Evolutionary conservation across 129 eudicot genomes (phyloP), one percentile per base, ranked within the genome.

Genomic region (Cynara cardunculus): DNA sequence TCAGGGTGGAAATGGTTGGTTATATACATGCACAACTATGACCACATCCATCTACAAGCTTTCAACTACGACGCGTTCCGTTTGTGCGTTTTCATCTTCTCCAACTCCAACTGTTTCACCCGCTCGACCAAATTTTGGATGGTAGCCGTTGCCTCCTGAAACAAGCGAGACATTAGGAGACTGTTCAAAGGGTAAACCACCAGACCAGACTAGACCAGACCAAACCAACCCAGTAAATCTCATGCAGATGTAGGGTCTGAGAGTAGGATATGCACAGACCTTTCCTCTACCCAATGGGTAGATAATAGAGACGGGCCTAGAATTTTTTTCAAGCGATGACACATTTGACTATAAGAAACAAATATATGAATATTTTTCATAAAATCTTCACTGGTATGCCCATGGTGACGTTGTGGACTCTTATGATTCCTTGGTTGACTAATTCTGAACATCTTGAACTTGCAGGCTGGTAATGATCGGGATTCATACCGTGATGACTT

Each of bases 131-230:
- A 80, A 72, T 82, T 85, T 73, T 87, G 87, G 34, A 91, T 91
- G 21, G 86, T 85, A 21, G 85, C 59, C 26, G 88, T 83, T 28
- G 97, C 97, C 1, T 93, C 94, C 98, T 93, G 79, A 80, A 35
- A 11, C 9, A 61, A 41, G 21, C 5, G 21, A 68, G 13, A 30
- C 24, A 74, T 31, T 30, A 31, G 32, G 16, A 26, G 28, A 35
- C 18, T 27, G 37, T 71, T 0, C 44, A 34, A 56, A 18, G 62
- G 26, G 4, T n/a, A n/a, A 76, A 76, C 12, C 22, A 53, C 22
- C 22, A 53, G 12, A 44, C 19, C 18, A 56, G 3, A 18, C 22
- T n/a, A 53, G 18, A 53, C 22, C 22, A 53, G 12, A 44, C 19
- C 18, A 56, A 13, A 18, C 22, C 18, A 11, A 41, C 53, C 53